Conservation (phyloP, 1,139 yeast species). For the Suhomyces atakaporum region DNA sequence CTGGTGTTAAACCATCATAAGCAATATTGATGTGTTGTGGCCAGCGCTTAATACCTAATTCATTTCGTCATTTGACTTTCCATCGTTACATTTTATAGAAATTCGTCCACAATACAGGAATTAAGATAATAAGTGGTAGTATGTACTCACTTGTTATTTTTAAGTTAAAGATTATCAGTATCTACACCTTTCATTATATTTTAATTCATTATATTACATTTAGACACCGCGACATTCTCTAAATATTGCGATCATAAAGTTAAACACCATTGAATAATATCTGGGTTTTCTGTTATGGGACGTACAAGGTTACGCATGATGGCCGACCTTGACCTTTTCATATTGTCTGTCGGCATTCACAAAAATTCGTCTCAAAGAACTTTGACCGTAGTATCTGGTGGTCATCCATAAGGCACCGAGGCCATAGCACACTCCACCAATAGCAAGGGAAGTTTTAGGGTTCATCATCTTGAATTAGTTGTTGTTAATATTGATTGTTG, state of each 20-base stretch:
- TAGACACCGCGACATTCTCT: constrained; percentile 1
- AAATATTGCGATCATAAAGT: constrained; percentile 1
- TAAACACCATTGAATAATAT: constrained; percentile 4
- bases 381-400: constrained; percentile 33
- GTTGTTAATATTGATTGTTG: neutral
- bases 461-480: constrained; percentile 7
- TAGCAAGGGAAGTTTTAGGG: constrained; percentile 31
- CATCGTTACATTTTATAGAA: constrained; percentile 7
- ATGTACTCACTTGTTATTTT: no score
- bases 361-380: constrained; percentile 34
- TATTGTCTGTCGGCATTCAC: constrained; percentile 33
- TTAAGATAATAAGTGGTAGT: no score
- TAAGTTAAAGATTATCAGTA: no score
- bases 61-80: constrained; percentile 9
- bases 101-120: constrained; percentile 5
- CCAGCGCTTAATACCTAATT: constrained; percentile 3
- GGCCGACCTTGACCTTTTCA: constrained; percentile 30
- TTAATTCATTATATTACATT: constrained; percentile 5
- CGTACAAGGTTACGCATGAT: constrained; percentile 14
- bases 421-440: constrained; percentile 41
- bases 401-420: constrained; percentile 39
- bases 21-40: constrained; percentile 5
- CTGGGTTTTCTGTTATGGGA: neutral
- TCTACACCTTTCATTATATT: no score
- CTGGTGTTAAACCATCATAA: constrained; percentile 32